phyloP scores from a whole-genome alignment of 495 filamentous ascomycete species.

The Neurospora tetrasperma region DNA sequence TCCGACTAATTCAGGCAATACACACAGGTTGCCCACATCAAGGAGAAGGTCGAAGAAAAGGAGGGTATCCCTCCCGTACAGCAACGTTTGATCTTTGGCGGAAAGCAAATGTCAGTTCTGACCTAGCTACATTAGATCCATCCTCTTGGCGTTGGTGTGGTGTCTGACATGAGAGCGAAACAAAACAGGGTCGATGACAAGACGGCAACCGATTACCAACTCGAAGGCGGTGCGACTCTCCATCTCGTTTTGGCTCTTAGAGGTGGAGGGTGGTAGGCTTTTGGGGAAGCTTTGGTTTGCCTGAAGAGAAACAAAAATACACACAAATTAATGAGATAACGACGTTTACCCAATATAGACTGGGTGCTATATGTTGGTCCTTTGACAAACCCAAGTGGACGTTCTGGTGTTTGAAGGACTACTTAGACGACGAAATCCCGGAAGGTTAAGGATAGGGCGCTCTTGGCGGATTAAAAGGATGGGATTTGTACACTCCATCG shows the following conservation, averaged over 20 bases:
- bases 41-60: slow-evolving; percentile 97
- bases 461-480: background rate
- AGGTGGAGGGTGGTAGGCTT: slow-evolving; percentile 45
- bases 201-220: slow-evolving; percentile 71
- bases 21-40: slow-evolving; percentile 79
- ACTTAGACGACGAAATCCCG: background rate
- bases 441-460: background rate
- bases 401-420: background rate
- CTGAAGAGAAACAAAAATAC: background rate
- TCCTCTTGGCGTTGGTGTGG: background rate
- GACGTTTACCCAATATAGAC: background rate
- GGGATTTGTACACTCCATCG: background rate
- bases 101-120: slow-evolving; percentile 85
- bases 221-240: slow-evolving; percentile 86
- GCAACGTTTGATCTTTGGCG: slow-evolving; percentile 89
- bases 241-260: slow-evolving; percentile 91
- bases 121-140: background rate
- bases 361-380: background rate
- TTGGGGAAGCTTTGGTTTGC: background rate
- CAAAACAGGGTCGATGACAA: slow-evolving; percentile 81
- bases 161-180: background rate
- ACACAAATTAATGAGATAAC: background rate
- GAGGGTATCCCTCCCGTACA: slow-evolving; percentile 97
- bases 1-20: background rate
- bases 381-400: background rate